Percentiles rank a stretch among this genome's conserved stretches.
Evolutionary conservation across 306 rosid genomes (phyloP).

Genomic region (Dryas octopetala): DNA sequence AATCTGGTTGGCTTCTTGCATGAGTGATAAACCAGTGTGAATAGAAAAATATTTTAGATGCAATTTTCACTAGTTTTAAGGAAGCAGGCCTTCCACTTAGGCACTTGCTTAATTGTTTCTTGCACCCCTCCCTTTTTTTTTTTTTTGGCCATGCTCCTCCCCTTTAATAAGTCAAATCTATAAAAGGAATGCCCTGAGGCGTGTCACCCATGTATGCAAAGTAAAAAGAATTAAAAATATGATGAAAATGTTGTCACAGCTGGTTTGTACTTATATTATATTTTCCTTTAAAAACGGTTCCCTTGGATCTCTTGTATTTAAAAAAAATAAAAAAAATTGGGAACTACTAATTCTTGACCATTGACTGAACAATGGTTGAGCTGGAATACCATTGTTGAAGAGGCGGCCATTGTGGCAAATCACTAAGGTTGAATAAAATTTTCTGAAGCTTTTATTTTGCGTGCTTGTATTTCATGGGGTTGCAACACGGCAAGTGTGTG

Average conservation of each 20-base stretch:
- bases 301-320: not conserved
- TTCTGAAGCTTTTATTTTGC: not conserved
- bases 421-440: not conserved
- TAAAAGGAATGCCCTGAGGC: not conserved
- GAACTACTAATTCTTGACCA: slow-evolving; percentile 3
- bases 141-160: not conserved
- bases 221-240: not conserved
- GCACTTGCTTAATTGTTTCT: not conserved
- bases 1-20: not conserved
- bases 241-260: not conserved
- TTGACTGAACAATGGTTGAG: not conserved
- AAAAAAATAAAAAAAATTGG: not conserved
- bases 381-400: not conserved
- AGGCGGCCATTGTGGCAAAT: not conserved
- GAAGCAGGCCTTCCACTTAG: not conserved
- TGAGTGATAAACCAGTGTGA: not conserved
- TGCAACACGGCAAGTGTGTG: not conserved
- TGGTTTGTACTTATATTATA: not conserved
- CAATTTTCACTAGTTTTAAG: not conserved
- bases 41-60: not conserved
- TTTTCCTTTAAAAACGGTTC: not conserved
- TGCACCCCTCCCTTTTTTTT: not conserved
- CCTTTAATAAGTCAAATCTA: not conserved
- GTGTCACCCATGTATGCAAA: not conserved
- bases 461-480: not conserved